phyloP scores from a whole-genome alignment of 179 eudicot genomes.

The Heliamphora pulchella region DNA sequence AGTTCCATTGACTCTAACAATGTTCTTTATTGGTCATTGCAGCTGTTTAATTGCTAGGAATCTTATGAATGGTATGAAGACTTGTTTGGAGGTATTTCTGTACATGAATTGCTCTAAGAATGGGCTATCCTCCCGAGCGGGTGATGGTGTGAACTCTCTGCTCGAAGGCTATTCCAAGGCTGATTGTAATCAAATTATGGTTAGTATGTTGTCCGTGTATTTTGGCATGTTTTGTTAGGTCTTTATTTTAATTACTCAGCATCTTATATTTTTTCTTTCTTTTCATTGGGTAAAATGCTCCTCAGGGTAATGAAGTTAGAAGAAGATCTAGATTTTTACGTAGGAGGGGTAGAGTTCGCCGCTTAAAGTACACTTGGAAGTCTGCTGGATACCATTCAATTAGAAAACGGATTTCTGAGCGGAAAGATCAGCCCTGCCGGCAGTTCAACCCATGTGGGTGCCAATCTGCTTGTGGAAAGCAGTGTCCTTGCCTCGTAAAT shows the following conservation, averaged over 20 bases:
- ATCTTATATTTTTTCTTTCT: neutral
- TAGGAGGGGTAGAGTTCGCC: constrained; percentile 93
- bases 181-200: constrained; percentile 49
- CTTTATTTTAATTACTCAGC: neutral
- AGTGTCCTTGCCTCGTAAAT: constrained; percentile 78
- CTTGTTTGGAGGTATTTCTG: constrained; percentile 66
- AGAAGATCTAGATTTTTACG: constrained; percentile 88
- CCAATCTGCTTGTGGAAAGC: constrained; percentile 83
- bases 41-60: constrained; percentile 94
- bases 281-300: constrained; percentile 16
- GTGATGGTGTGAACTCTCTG: constrained; percentile 40
- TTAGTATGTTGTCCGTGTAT: constrained; percentile 26
- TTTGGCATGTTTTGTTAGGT: neutral
- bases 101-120: constrained; percentile 60
- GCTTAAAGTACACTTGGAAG: constrained; percentile 88
- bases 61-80: constrained; percentile 77
- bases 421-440: constrained; percentile 86
- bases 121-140: constrained; percentile 38
- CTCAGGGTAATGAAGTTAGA: constrained; percentile 62
- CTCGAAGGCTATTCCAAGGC: constrained; percentile 34
- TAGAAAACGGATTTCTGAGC: constrained; percentile 80
- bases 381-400: constrained; percentile 83
- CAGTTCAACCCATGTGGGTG: constrained; percentile 96
- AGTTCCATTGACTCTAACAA: neutral
- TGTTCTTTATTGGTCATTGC: constrained; percentile 20